Base-by-base conservation (phyloP, 306 rosid genomes). In the Vigna nakashimae region DNA sequence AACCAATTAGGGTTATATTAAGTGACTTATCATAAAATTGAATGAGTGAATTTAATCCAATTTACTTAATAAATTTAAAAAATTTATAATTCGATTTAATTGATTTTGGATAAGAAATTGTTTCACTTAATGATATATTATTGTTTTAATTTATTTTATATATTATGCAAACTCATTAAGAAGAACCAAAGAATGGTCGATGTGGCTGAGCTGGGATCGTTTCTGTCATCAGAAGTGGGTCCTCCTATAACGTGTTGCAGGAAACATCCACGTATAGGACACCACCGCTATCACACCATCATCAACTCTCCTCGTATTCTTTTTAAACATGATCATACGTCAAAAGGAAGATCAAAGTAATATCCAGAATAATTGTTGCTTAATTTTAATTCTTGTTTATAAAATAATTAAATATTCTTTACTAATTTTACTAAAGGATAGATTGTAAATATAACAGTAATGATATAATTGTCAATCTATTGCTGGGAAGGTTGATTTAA, bases 181-280 rank as follows among this genome's bases (percentile, higher is more conserved):
- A 7, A 53, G 46, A 56, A 7, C n/a, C 30, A 59, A 69, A 63
- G 26, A 20, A 14, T 16, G 68, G 68, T 66, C 66, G 84, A 79
- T 59, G 57, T 49, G 74, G 48, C 62, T 74, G 82, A 82, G 87
- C 63, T 28, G 88, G 90, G 50, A 79, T 85, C 66, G 16, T 87
- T 85, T 62, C 32, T 9, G 52, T 71, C 77, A 55, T 63, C 74
- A 68, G 65, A 65, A 60, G 83, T 58, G 81, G 88, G 87, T 64
- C 84, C 82, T 57, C 22, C 13, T 60, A 7, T 63, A 80, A 89
- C 88, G 83, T 85, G 83, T 82, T 62, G 52, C 40, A 57, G 7
- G 22, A 16, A 22, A 53, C 71, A 56, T 80, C 71, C 55, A 65
- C 14, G 22, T 9, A 42, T 13, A 7, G 53, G 13, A 50, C 45